A percentile compares a stretch with the other conserved stretches of the same genome.
Evolutionary conservation across 2,329 filamentous ascomycete genomes (phyloP).

Genomic region (Cladosporium austrohemisphaericum): DNA sequence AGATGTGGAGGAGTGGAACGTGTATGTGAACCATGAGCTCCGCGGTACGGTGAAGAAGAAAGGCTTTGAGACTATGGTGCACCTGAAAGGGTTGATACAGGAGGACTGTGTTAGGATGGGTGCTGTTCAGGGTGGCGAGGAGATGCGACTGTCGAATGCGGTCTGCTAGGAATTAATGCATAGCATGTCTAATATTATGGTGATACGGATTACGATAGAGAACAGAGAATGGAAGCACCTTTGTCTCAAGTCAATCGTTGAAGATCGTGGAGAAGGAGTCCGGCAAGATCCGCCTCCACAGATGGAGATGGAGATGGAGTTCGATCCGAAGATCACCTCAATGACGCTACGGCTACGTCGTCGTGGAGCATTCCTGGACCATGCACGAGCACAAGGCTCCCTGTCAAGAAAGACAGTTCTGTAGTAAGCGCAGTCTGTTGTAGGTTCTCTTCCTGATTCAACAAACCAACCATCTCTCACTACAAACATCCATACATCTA

Average conservation of each 20-base stretch:
- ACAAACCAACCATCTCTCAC: background rate
- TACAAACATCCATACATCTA: background rate
- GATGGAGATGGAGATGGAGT: too few species aligned
- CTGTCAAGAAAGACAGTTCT: too few species aligned
- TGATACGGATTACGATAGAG: too few species aligned
- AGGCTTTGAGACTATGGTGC: conserved; percentile 11
- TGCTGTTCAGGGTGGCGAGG: conserved; percentile 4
- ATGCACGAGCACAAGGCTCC: too few species aligned
- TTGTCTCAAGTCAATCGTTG: too few species aligned
- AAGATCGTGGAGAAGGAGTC: too few species aligned
- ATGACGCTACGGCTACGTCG: conserved; percentile 14
- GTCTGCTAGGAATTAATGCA: background rate
- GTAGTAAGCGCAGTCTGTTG: background rate
- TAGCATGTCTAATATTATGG: too few species aligned
- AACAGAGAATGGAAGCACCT: too few species aligned
- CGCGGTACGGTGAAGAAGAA: background rate
- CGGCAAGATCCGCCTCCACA: conserved; percentile 9
- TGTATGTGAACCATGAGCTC: conserved; percentile 18
- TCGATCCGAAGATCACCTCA: conserved; percentile 3
- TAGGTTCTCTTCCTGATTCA: background rate
- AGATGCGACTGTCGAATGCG: conserved; percentile 1
- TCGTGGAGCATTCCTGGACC: conserved; percentile 2
- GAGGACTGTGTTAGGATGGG: background rate
- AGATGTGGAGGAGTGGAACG: conserved; percentile 26
- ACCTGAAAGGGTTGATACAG: background rate